phyloP scores from a whole-genome alignment of 2,329 filamentous ascomycete genomes.

The Cylindrodendrum hubeiense region DNA sequence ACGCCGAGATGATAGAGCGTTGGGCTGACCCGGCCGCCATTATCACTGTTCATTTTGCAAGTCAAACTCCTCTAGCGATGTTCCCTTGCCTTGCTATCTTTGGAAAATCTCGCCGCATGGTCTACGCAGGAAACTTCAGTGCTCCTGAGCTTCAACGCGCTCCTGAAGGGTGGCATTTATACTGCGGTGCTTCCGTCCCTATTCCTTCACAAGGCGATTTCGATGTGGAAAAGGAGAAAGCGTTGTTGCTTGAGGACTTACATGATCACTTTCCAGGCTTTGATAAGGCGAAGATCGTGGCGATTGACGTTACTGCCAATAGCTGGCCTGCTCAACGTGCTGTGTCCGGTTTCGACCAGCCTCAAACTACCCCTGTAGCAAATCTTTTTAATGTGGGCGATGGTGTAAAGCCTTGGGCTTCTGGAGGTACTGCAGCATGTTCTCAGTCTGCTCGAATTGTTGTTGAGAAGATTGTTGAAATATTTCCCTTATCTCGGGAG shows the following conservation, averaged over 20 bases:
- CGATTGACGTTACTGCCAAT: neutral
- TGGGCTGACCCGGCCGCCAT: neutral
- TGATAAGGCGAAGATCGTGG: slow-evolving; percentile 1
- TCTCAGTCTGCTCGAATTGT: neutral
- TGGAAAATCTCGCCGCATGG: neutral
- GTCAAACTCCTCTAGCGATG: neutral
- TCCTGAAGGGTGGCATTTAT: neutral
- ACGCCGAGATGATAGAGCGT: neutral
- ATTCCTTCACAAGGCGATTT: neutral
- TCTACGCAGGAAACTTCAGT: slow-evolving; percentile 5
- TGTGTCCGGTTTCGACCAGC: neutral
- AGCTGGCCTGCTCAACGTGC: slow-evolving; percentile 1
- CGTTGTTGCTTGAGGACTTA: neutral
- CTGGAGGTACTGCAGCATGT: neutral
- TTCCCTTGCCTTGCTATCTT: neutral
- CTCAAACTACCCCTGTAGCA: neutral
- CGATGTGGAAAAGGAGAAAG: neutral
- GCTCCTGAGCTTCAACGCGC: neutral
- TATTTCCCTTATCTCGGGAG: neutral
- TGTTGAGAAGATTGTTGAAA: neutral
- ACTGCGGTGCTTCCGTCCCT: slow-evolving; percentile 3
- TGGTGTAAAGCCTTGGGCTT: slow-evolving; percentile 2
- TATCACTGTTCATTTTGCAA: slow-evolving; percentile 1
- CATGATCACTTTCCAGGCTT: neutral
- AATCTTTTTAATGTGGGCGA: slow-evolving; percentile 2